Evolutionary conservation across 441 rosid species (phyloP).

Genomic region (Corymbia calophylla): DNA sequence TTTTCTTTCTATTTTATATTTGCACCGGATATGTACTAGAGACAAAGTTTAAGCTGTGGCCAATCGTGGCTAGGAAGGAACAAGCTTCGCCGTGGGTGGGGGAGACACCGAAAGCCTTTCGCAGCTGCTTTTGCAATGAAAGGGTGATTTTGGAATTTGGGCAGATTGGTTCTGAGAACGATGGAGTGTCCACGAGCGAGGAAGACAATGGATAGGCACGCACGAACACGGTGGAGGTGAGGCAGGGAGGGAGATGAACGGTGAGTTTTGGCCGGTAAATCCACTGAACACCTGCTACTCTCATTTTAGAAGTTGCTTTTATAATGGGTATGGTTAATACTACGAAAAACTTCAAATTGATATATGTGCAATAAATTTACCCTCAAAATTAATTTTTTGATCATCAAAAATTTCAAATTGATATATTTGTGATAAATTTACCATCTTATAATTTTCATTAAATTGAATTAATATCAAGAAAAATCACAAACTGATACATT

Average conservation of each 20-base stretch:
- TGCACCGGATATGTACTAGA: background rate
- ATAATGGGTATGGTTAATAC: fast-evolving
- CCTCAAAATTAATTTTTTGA: fast-evolving
- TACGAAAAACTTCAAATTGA: fast-evolving
- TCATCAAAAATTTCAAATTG: fast-evolving
- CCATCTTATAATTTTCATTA: fast-evolving
- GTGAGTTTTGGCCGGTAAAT: no score
- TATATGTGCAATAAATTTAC: no score
- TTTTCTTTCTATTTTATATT: fast-evolving
- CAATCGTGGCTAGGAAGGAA: background rate
- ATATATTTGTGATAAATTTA: fast-evolving
- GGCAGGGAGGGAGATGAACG: no score
- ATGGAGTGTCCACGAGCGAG: background rate
- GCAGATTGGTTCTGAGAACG: background rate
- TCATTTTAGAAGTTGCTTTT: no score
- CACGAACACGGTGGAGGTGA: no score
- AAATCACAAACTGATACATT: fast-evolving
- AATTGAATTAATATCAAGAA: fast-evolving
- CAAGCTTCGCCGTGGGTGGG: background rate
- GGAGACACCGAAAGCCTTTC: background rate
- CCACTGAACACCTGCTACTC: background rate
- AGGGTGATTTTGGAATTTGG: background rate
- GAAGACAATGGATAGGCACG: no score
- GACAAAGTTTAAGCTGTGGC: fast-evolving
- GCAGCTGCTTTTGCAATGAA: background rate